A percentile compares a stretch with the other conserved stretches of the same genome.
These are phyloP conservation scores for Leptomonas pyrrhocoris DNA, from an alignment of 208 protist species.

Conservation along the genomic window DNA sequence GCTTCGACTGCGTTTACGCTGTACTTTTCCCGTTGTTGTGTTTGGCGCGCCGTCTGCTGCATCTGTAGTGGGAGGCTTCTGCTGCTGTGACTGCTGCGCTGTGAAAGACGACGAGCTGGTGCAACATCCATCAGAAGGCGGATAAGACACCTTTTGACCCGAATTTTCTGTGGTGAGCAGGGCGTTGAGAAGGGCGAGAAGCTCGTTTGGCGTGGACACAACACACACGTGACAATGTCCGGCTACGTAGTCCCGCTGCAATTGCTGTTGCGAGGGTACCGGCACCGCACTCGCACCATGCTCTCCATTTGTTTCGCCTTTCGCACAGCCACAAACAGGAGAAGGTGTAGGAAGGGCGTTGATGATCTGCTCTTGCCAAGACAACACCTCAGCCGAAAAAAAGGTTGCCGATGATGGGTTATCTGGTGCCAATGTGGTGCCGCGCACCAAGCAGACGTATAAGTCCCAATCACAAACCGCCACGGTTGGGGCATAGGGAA, in stretches of 20 bases:
- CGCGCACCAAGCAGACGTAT: constrained; percentile 27
- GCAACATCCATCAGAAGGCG: no score
- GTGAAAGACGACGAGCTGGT: no score
- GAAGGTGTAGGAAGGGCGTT: neutral
- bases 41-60: no score
- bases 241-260: constrained; percentile 28
- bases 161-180: constrained; percentile 2
- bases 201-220: constrained; percentile 38
- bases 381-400: constrained; percentile 1
- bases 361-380: constrained; percentile 1
- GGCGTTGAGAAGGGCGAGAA: constrained; percentile 34
- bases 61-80: neutral
- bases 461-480: constrained; percentile 33
- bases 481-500: neutral
- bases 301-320: neutral
- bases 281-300: no score
- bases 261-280: neutral
- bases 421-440: neutral
- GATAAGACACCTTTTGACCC: no score
- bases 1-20: constrained; percentile 1
- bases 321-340: neutral
- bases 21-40: no score
- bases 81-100: neutral
- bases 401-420: neutral
- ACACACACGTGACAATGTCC: constrained; percentile 36